Base-by-base conservation (phyloP, 148 eudicot genomes). In the Camellia japonica region DNA sequence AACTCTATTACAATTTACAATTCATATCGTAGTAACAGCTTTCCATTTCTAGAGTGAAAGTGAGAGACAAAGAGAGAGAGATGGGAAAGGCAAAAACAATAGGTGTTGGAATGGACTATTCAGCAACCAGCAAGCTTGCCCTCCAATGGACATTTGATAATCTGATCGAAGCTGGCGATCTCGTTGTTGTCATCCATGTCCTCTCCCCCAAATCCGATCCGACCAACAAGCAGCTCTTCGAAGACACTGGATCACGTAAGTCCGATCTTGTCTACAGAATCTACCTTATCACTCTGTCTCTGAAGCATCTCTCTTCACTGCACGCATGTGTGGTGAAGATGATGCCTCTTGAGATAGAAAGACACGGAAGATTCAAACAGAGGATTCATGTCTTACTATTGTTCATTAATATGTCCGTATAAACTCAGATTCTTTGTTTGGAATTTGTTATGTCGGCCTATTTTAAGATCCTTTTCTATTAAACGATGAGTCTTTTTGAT, bases 191-290 rank as follows among this genome's bases (percentile, higher is more conserved):
- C 10, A 74, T 89, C 73, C 88, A 86, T 49, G 89, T 89, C 6
- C 66, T 73, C 19, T 89, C 91, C 2, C 84, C 91, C 1, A 89
- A 89, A 56, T 76, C 82, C 73, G 89, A 86, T 54, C 84, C 91
- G 3, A 79, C 87, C 15, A 84, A 79, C 60, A 89, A 89, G 82
- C 87, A 81, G 82, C 89, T 89, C 64, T 86, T 89, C 71, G 83
- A 77, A 7, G 86, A 86, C 61, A 85, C 91, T 13, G 91, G 91
- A 55, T 89, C 91, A 80, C 89, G 91, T 89, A 86, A 8, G 74
- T 23, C 30, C 30, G 30, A 23, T 23, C 30, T 23, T 23, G 30
- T 23, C 30, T 23, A 23, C 30, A 0, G 30, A 23, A 23, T 23
- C 30, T 23, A 23, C 30, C 30, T 23, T 23, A 23, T 23, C 23